Evolutionary conservation across 1,284 basidiomycete species (phyloP).

Genomic region (Ceratobasidium sp.): DNA sequence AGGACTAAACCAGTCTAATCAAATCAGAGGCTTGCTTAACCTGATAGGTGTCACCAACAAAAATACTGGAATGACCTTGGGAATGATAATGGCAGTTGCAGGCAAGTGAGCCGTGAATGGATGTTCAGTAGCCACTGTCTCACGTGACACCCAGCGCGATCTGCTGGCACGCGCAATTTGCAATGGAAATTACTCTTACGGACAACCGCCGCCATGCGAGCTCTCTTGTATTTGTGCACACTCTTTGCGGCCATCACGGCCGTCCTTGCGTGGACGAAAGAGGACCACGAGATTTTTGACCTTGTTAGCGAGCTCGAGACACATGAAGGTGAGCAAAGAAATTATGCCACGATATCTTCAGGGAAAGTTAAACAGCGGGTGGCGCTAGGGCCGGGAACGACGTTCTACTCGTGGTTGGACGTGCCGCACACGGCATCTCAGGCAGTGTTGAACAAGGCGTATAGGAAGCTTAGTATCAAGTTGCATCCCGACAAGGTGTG

Average conservation of each 20-base stretch:
- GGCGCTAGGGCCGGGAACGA: slow-evolving; percentile 79
- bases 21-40: no score
- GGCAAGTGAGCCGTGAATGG: background rate
- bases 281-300: slow-evolving; percentile 97
- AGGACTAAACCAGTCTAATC: no score
- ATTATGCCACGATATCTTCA: background rate
- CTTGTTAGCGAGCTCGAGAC: slow-evolving; percentile 86
- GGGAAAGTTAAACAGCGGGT: slow-evolving; percentile 42
- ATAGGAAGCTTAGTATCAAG: slow-evolving; percentile 87
- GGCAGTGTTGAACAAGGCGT: slow-evolving; percentile 85
- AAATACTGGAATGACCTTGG: background rate
- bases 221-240: slow-evolving; percentile 26
- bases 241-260: slow-evolving; percentile 40
- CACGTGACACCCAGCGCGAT: slow-evolving; percentile 27
- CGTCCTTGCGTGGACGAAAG: slow-evolving; percentile 61
- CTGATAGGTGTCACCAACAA: no score
- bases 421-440: slow-evolving; percentile 77
- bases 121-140: background rate
- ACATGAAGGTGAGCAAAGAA: slow-evolving; percentile 74
- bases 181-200: slow-evolving; percentile 11
- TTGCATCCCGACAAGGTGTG: slow-evolving; percentile 75
- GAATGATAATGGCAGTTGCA: background rate
- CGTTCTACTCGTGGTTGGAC: slow-evolving; percentile 90
- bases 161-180: slow-evolving; percentile 41
- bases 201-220: slow-evolving; percentile 40